Evolutionary conservation across 2,329 filamentous ascomycete species (phyloP).

Genomic region (Xylariaceae sp.): DNA sequence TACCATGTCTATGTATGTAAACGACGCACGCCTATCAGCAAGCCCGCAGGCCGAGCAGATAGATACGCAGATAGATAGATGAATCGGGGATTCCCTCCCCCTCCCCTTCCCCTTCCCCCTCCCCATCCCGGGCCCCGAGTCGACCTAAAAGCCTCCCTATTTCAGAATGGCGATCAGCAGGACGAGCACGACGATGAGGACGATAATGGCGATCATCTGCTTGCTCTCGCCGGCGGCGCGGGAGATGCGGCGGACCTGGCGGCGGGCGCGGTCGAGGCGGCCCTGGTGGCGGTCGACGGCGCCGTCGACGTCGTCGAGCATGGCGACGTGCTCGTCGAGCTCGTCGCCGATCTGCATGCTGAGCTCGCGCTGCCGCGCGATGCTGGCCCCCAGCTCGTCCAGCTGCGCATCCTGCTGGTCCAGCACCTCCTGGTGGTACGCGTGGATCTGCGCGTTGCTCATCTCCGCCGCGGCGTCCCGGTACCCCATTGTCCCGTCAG

Average conservation of each 20-base stretch:
- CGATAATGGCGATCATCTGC: conserved; percentile 81
- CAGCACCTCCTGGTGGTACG: conserved; percentile 79
- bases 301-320: conserved; percentile 88
- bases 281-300: conserved; percentile 79
- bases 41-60: no score
- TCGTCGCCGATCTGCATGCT: conserved; percentile 97
- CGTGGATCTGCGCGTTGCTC: conserved; percentile 83
- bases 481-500: conserved; percentile 51
- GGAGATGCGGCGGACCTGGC: conserved; percentile 71
- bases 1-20: background rate
- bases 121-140: background rate
- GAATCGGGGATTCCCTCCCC: background rate
- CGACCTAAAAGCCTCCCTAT: conserved; percentile 40
- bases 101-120: background rate
- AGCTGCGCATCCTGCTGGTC: conserved; percentile 92
- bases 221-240: conserved; percentile 80
- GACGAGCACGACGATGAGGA: conserved; percentile 79
- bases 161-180: conserved; percentile 83
- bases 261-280: conserved; percentile 74
- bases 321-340: conserved; percentile 83
- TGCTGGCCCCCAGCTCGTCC: conserved; percentile 83
- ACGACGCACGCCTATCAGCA: background rate
- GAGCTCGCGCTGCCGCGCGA: conserved; percentile 86
- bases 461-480: conserved; percentile 62
- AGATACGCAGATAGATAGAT: background rate